Evolutionary conservation across 2,329 filamentous ascomycete species (phyloP).

Genomic region (Ceratocystis variospora): DNA sequence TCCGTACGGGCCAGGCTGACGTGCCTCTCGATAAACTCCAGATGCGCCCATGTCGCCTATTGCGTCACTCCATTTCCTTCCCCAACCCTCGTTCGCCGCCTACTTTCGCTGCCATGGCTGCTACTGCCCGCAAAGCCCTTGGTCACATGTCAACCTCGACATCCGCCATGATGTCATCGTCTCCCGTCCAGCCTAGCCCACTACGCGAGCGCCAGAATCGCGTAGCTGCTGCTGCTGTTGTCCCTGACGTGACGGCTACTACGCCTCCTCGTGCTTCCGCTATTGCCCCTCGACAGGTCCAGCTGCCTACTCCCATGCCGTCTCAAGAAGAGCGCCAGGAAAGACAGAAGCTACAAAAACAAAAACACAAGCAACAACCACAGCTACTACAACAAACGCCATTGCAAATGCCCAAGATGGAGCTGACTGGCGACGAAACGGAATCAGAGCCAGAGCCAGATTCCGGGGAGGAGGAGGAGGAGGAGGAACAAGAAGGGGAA

Average conservation of each 20-base stretch:
- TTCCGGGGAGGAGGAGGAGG: not conserved
- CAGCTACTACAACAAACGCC: not conserved
- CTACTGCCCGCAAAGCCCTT: not conserved
- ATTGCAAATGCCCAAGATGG: not conserved
- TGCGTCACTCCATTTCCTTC: conserved; percentile 48
- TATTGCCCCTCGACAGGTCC: not conserved
- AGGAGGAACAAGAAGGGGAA: not conserved
- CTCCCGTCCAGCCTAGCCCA: conserved; percentile 10
- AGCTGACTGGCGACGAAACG: conserved; percentile 15
- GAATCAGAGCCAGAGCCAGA: conserved; percentile 24
- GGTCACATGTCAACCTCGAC: not conserved
- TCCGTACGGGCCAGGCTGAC: conserved; percentile 56
- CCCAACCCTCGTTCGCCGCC: conserved; percentile 46
- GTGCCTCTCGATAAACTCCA: conserved; percentile 50
- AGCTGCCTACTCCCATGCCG: conserved; percentile 9
- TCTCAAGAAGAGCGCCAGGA: conserved; percentile 4
- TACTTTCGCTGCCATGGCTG: conserved; percentile 14
- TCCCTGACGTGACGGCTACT: not conserved
- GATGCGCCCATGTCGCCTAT: conserved; percentile 40
- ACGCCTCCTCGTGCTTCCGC: not conserved
- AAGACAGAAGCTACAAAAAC: not conserved
- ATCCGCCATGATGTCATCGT: conserved; percentile 12
- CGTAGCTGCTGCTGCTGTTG: not conserved
- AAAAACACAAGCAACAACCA: not conserved
- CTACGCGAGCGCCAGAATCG: conserved; percentile 6